Evolutionary conservation across 208 protist genomes (phyloP).

Genomic region (Crithidia bombi): DNA sequence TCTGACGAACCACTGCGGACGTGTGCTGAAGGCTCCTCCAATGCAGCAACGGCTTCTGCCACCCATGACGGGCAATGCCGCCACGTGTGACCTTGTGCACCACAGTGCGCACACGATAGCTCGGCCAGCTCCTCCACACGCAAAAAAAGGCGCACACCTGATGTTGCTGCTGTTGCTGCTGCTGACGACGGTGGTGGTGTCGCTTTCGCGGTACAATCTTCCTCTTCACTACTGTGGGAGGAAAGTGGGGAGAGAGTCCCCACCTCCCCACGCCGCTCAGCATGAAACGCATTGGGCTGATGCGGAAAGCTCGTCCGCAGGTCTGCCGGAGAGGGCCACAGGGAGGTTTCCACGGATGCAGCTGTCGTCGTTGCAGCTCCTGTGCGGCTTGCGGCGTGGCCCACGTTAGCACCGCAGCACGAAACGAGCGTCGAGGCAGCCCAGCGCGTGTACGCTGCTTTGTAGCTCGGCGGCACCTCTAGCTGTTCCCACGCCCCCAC

Average conservation of each 20-base stretch:
- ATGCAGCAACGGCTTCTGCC: constrained; percentile 5
- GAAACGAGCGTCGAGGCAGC: neutral
- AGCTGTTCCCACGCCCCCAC: constrained; percentile 1
- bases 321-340: constrained; percentile 1
- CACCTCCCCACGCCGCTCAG: neutral
- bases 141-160: constrained; percentile 29
- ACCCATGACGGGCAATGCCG: constrained; percentile 30
- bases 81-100: constrained; percentile 38
- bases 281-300: neutral
- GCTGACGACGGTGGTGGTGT: neutral
- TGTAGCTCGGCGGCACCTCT: constrained; percentile 17
- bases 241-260: too few species aligned
- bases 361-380: neutral
- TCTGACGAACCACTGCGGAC: neutral
- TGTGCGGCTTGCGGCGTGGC: too few species aligned
- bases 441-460: neutral
- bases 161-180: neutral
- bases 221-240: too few species aligned
- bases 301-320: neutral
- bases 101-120: constrained; percentile 38
- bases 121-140: constrained; percentile 42
- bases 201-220: neutral
- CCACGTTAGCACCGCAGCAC: too few species aligned
- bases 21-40: constrained; percentile 10
- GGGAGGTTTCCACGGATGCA: too few species aligned